Evolutionary conservation across 805 yeast genomes (phyloP), one percentile per base, ranked within the genome.

Genomic region (Ogataea saltuana): DNA sequence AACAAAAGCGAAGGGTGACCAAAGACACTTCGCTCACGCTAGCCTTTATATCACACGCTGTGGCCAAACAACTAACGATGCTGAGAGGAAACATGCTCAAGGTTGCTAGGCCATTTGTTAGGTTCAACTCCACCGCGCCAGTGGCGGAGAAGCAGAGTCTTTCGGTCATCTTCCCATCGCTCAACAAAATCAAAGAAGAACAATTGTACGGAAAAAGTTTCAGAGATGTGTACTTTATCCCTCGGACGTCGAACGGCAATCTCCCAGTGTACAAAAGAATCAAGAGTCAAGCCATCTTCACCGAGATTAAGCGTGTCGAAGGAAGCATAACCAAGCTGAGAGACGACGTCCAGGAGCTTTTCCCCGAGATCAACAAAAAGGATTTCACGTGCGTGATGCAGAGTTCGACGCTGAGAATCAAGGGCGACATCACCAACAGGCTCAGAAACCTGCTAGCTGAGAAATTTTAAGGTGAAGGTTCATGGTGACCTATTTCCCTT

Each of bases 241-340:
- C 64, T 17, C 80, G 84, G 60, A 72, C 87, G 6, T 64, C 74
- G 12, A 71, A 68, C 35, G 88, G 91, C 4, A 80, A 84, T 59
- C 70, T 89, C 59, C 96, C 96, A n/a, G 85, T 88, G 1, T 88
- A 88, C 66, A 71, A 76, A 41, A 88, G 85, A 49, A 63, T 72
- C 49, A 86, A 81, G 59, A 77, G 79, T 47, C 81, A 80, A 47
- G 69, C 71, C 11, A 66, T 72, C n/a, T 75, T 76, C 55, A 88
- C 97, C 0, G 89, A 87, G 58, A 72, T 88, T 20, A 80, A 85
- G 59, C 77, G 78, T 46, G 73, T 88, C 39, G 67, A 73, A 45
- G 97, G 97, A 5, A 82, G 85, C 61, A 70, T 80, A 11, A 62
- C 72, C 5, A 81, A 76, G 45, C 70, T 89, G 44, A 81, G 85